Base-by-base conservation (phyloP, 2,329 filamentous ascomycete genomes). In the Xylaria polymorpha region DNA sequence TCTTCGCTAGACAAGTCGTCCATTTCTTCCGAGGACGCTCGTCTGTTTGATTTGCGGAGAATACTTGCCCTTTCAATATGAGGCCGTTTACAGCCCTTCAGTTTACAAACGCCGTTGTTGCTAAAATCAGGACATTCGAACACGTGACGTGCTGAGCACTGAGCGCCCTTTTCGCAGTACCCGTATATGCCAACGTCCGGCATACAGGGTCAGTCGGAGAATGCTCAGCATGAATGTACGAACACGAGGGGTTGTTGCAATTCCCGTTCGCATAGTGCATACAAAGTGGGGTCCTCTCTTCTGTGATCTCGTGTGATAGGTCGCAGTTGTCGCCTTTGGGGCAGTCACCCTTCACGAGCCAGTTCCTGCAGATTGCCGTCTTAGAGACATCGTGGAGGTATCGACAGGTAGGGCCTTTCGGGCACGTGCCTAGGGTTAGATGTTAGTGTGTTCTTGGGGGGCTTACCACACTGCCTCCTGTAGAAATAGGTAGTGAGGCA, bases 91-190 rank as follows among this genome's bases (percentile, higher is more conserved):
- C 95, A 98, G 73, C 91, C 90, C 81, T 91, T 90, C 79, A 88
- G 90, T 79, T 90, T 90, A 88, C 96, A 99, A 71, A 86, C 85
- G 76, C 95, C 95, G 69, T 88, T 93, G 82, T 97, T 97, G 86
- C 93, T 93, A 84, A 97, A 98, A 80, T 97, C 92, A 71, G 96
- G 95, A 81, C 96, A 98, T 81, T 98, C 95, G 82, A 92, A 91
- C 67, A 95, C 91, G 83, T 99, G 96, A 70, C 94, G 91, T 72
- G 96, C 90, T 69, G 88, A 82, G 81, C 96, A 98, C 64, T 85
- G 82, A 65, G 87, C 86, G 69, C 95, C 96, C 79, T 92, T 92
- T 70, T 92, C 90, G 83, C 96, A 98, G 81, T 94, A 98, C 62
- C 96, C 95, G 77, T 94, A 87, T 63, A 90, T 88, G 35, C 93